Percentiles rank a stretch among this genome's conserved stretches.
Evolutionary conservation across 108 stramenopile genomes (phyloP).

Genomic region (Mediolabrus comicus): DNA sequence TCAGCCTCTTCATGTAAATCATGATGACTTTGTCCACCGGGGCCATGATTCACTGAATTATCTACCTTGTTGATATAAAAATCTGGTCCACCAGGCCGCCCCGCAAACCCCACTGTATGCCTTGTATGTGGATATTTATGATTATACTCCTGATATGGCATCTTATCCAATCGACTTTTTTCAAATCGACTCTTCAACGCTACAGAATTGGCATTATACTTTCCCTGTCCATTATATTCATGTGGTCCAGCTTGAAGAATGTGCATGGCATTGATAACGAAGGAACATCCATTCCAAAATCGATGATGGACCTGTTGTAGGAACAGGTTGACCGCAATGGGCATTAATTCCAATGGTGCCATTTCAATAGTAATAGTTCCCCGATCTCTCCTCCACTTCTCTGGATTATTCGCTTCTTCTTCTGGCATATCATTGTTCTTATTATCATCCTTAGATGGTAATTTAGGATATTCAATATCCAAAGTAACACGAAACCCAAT

Average conservation of each 20-base stretch:
- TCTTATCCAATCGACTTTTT: constrained; percentile 34
- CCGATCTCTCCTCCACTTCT: constrained; percentile 9
- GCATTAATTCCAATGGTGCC: constrained; percentile 76
- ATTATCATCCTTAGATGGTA: constrained; percentile 8
- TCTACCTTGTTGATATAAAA: constrained; percentile 90
- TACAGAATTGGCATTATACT: constrained; percentile 7
- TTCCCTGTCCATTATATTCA: background rate
- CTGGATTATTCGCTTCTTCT: constrained; percentile 8
- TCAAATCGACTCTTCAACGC: constrained; percentile 29
- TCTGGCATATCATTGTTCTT: too few relatives aligned
- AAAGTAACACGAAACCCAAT: constrained; percentile 6
- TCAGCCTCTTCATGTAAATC: constrained; percentile 82
- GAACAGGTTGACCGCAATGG: constrained; percentile 83
- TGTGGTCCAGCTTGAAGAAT: constrained; percentile 68
- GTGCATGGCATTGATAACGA: constrained; percentile 73
- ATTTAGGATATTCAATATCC: constrained; percentile 29
- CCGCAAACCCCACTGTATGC: constrained; percentile 84
- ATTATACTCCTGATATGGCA: constrained; percentile 85
- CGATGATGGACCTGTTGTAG: constrained; percentile 78
- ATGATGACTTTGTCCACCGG: constrained; percentile 77
- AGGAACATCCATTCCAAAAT: constrained; percentile 67
- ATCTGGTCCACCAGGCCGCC: constrained; percentile 89
- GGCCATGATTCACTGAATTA: constrained; percentile 84
- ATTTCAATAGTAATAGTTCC: constrained; percentile 56
- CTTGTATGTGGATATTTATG: constrained; percentile 61